Percentiles rank a stretch among this genome's conserved stretches.
Conservation (phyloP, 345 rosid genomes). For the Brassica nigra region DNA sequence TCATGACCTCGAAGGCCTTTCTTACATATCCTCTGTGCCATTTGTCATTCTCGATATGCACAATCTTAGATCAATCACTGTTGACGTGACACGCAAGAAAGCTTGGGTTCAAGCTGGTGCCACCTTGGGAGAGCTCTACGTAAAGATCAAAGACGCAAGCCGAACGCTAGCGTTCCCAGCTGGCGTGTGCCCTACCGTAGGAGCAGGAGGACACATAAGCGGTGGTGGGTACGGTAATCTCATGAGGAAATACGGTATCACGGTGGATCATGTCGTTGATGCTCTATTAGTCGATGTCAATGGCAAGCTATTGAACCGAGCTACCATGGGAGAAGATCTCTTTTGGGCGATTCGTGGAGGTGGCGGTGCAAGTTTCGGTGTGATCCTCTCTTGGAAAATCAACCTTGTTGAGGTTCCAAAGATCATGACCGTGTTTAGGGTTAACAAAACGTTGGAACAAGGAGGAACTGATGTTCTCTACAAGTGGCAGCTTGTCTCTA, state of each 20-base stretch:
- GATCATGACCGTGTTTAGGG: constrained; percentile 43
- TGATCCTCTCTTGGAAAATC: constrained; percentile 52
- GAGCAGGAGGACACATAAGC: constrained; percentile 50
- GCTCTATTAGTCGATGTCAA: constrained; percentile 51
- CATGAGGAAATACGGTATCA: constrained; percentile 59
- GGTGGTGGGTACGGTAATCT: constrained; percentile 58
- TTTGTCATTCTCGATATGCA: constrained; percentile 51
- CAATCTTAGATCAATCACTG: constrained; percentile 45
- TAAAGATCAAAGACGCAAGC: constrained; percentile 47
- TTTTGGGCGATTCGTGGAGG: constrained; percentile 72
- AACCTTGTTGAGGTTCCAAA: constrained; percentile 56
- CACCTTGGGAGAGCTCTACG: constrained; percentile 58
- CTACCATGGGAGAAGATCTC: constrained; percentile 57
- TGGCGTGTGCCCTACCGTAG: constrained; percentile 54
- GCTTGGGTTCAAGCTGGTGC: constrained; percentile 65
- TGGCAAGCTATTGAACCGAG: constrained; percentile 49
- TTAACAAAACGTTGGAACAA: constrained; percentile 37
- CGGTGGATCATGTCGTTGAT: constrained; percentile 52
- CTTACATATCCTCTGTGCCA: constrained; percentile 33
- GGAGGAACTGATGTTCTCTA: constrained; percentile 38
- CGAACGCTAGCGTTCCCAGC: constrained; percentile 49
- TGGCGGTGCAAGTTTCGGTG: constrained; percentile 60
- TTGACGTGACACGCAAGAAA: constrained; percentile 36
- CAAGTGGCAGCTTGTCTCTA: constrained; percentile 45
- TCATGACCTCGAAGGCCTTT: constrained; percentile 41